Percentiles rank a stretch among this genome's conserved stretches.
phyloP scores from a whole-genome alignment of 306 rosid species.

The Alnus rubra region DNA sequence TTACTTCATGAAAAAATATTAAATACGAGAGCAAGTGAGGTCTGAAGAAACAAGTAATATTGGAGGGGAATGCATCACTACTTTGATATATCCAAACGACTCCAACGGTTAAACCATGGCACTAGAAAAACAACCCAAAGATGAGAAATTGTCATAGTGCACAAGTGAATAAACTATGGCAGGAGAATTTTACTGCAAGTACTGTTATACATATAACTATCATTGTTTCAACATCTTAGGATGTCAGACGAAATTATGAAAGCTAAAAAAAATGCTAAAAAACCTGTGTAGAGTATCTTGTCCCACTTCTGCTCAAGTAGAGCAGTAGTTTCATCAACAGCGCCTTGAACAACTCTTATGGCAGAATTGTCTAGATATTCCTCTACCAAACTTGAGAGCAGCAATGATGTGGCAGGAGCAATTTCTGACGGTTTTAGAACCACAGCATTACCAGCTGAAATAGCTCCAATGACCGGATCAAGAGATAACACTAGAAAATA shows the following conservation, averaged over 20 bases:
- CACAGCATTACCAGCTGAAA: constrained; percentile 74
- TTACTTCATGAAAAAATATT: background rate
- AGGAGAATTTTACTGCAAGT: background rate
- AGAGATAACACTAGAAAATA: constrained; percentile 62
- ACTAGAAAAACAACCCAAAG: background rate
- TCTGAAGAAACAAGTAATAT: background rate
- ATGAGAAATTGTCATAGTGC: background rate
- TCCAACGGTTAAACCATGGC: background rate
- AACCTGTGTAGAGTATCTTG: constrained; percentile 83
- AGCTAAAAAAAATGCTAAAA: background rate
- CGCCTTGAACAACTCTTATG: constrained; percentile 77
- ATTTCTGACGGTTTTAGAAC: constrained; percentile 84
- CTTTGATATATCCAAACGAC: background rate
- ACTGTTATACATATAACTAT: background rate
- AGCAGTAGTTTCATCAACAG: constrained; percentile 74
- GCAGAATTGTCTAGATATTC: constrained; percentile 65
- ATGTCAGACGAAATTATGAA: constrained; percentile 1
- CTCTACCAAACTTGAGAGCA: constrained; percentile 48
- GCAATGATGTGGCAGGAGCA: constrained; percentile 65
- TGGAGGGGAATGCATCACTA: background rate
- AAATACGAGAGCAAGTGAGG: background rate
- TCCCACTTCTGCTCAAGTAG: constrained; percentile 84
- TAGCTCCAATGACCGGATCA: constrained; percentile 87
- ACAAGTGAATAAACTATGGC: background rate
- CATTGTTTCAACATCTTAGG: background rate